Conservation (phyloP, 768 basidiomycete species). For the Termitomyces titanicus region DNA sequence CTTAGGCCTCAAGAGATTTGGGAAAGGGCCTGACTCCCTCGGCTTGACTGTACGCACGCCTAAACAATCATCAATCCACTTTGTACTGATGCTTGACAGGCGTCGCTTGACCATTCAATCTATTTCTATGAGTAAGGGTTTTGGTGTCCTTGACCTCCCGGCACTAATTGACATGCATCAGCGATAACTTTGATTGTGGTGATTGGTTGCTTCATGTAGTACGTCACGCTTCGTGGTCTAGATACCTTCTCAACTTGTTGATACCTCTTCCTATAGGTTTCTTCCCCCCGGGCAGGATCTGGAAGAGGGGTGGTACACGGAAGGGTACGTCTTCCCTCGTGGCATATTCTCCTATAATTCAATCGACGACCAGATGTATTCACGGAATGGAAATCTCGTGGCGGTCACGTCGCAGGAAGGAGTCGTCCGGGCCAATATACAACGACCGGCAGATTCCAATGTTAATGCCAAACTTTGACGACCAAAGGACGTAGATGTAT, state of each 20-base stretch:
- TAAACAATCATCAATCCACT: background rate
- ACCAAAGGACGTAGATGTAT: no score
- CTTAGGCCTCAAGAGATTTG: conserved; percentile 47
- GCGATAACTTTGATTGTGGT: conserved; percentile 71
- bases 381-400: conserved; percentile 58
- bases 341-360: background rate
- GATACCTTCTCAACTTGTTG: background rate
- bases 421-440: conserved; percentile 58
- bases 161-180: conserved; percentile 23
- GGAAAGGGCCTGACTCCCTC: conserved; percentile 45
- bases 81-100: conserved; percentile 32
- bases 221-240: conserved; percentile 17
- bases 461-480: conserved; percentile 31
- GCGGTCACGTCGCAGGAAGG: conserved; percentile 84
- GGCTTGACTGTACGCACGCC: conserved; percentile 56
- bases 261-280: conserved; percentile 41
- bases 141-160: background rate
- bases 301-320: conserved; percentile 72
- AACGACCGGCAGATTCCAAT: conserved; percentile 32
- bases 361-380: conserved; percentile 51
- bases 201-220: conserved; percentile 83
- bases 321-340: conserved; percentile 42
- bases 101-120: conserved; percentile 75
- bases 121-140: conserved; percentile 68
- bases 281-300: conserved; percentile 57